phyloP scores from a whole-genome alignment of 1,284 basidiomycete genomes.

The Schizophyllum amplum region DNA sequence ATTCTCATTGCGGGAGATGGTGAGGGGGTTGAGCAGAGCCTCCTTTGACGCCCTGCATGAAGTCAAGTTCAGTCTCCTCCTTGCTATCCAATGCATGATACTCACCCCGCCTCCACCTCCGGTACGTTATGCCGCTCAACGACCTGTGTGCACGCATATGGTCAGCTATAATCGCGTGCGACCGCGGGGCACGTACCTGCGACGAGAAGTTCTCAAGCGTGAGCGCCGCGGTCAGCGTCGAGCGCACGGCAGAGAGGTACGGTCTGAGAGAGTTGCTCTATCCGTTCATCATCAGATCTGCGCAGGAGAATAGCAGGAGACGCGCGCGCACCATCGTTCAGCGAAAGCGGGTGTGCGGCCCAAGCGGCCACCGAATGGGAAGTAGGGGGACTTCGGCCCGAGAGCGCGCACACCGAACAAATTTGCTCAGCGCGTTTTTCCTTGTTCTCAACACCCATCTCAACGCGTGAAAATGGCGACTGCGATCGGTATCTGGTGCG shows the following conservation, averaged over 20 bases:
- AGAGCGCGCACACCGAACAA: background rate
- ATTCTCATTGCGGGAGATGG: constrained; percentile 93
- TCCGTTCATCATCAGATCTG: background rate
- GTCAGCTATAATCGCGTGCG: constrained; percentile 4
- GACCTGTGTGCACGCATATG: constrained; percentile 44
- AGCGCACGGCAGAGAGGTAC: constrained; percentile 93
- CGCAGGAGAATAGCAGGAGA: background rate
- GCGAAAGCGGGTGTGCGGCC: background rate
- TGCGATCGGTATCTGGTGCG: constrained; percentile 56
- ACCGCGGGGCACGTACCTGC: constrained; percentile 49
- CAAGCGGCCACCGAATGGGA: background rate
- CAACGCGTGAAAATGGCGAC: constrained; percentile 36
- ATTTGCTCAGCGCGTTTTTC: constrained; percentile 14
- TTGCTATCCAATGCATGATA: constrained; percentile 1
- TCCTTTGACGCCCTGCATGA: constrained; percentile 76
- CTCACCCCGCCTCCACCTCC: constrained; percentile 82
- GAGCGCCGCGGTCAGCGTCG: constrained; percentile 93
- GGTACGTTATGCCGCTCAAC: constrained; percentile 97
- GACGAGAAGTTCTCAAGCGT: constrained; percentile 97
- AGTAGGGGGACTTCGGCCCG: background rate
- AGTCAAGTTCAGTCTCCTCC: constrained; percentile 7
- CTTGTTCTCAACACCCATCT: constrained; percentile 6
- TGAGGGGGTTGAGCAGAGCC: constrained; percentile 87
- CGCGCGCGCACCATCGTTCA: constrained; percentile 9
- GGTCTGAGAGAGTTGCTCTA: constrained; percentile 70